Conservation (phyloP, 306 rosid genomes). For the Comarum palustre region DNA sequence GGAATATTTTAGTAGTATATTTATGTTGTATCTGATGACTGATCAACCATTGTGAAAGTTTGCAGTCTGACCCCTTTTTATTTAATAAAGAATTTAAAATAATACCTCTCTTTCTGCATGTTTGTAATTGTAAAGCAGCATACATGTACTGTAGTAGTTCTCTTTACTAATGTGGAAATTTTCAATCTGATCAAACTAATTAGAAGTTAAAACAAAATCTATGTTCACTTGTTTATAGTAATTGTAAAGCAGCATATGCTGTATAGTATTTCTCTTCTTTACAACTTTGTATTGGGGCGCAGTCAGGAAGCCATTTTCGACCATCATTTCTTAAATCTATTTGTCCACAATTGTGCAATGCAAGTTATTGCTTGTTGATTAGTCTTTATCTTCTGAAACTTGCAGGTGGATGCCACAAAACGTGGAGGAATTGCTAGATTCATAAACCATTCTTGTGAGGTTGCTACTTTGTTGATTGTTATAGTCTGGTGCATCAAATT, state of each 20-base stretch:
- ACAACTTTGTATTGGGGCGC: background rate
- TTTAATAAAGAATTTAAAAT: background rate
- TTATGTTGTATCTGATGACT: background rate
- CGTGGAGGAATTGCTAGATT: conserved; percentile 96
- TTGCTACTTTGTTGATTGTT: conserved; percentile 25
- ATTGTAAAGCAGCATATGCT: background rate
- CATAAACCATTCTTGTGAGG: conserved; percentile 97
- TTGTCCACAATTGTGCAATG: background rate
- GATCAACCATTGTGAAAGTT: background rate
- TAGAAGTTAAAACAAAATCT: background rate
- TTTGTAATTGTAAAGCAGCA: background rate
- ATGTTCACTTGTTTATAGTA: background rate
- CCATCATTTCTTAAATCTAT: background rate
- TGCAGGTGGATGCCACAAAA: conserved; percentile 97
- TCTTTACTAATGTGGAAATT: background rate
- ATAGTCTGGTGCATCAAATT: background rate
- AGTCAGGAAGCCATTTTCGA: background rate
- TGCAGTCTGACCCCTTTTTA: background rate
- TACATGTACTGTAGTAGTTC: background rate
- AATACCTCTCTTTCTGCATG: background rate
- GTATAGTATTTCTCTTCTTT: background rate
- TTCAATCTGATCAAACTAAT: background rate
- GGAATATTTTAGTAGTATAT: background rate
- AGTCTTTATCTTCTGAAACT: conserved; percentile 24
- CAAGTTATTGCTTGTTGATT: conserved; percentile 5